These are phyloP conservation scores for Chaetomium sp. DNA, from an alignment of 2,329 filamentous ascomycete genomes.

Conservation along the genomic window DNA sequence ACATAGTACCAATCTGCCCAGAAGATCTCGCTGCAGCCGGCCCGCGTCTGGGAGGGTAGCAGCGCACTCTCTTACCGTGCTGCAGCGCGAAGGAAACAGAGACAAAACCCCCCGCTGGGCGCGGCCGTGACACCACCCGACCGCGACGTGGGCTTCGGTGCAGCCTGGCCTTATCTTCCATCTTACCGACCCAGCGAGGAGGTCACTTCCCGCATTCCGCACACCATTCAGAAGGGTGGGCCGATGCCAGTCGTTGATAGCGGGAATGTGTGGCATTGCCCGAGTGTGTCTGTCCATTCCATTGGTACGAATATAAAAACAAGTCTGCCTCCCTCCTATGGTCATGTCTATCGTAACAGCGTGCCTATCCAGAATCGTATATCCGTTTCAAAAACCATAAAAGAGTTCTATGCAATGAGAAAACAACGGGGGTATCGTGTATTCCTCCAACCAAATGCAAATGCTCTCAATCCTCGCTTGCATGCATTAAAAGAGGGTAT, in stretches of 20 bases:
- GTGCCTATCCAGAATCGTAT: not conserved
- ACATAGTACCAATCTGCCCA: not conserved
- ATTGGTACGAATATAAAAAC: not conserved
- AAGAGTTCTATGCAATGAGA: conserved; percentile 19
- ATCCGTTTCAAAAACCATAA: not conserved
- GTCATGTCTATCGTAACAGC: conserved; percentile 4
- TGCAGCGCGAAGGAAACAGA: conserved; percentile 17
- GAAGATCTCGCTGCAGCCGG: conserved; percentile 18
- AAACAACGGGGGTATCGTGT: conserved; percentile 21
- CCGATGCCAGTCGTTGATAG: conserved; percentile 17
- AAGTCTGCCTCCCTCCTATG: not conserved
- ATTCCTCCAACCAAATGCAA: conserved; percentile 16
- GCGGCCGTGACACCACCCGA: conserved; percentile 16
- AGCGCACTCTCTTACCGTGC: conserved; percentile 12
- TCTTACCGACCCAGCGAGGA: conserved; percentile 8
- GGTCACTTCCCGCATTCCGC: not conserved
- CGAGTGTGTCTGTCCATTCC: not conserved
- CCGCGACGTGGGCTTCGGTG: not conserved
- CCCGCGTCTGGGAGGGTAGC: conserved; percentile 5
- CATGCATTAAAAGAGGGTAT: not conserved
- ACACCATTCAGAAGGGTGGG: not conserved
- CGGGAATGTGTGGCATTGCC: not conserved
- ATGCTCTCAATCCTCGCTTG: conserved; percentile 10
- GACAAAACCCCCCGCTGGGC: not conserved
- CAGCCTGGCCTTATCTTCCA: conserved; percentile 3